A percentile compares a stretch with the other conserved stretches of the same genome.
phyloP scores from a whole-genome alignment of 495 filamentous ascomycete species.

The Penicillium ochrochloron region DNA sequence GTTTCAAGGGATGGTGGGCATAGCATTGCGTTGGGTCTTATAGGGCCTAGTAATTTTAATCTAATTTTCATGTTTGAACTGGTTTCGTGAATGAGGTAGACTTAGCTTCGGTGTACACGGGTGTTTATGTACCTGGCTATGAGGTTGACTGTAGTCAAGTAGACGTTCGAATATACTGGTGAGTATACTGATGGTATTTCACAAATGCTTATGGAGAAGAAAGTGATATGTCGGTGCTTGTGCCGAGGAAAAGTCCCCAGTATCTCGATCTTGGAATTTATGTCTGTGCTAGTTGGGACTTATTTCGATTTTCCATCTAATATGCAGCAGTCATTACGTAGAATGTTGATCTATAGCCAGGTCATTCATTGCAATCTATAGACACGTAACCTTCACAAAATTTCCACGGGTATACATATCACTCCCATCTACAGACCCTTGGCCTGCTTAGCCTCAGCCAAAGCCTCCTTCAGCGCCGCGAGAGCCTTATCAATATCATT shows the following conservation, averaged over 20 bases:
- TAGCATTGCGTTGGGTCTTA: background rate
- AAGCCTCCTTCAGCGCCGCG: slow-evolving; percentile 70
- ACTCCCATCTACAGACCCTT: slow-evolving; percentile 46
- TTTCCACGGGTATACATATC: slow-evolving; percentile 7
- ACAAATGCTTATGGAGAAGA: too few relatives aligned
- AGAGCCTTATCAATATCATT: slow-evolving; percentile 83
- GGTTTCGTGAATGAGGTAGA: too few relatives aligned
- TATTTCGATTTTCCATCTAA: background rate
- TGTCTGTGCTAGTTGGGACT: background rate
- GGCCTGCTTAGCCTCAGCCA: slow-evolving; percentile 68
- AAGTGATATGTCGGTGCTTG: too few relatives aligned
- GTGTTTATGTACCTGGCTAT: too few relatives aligned
- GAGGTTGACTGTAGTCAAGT: too few relatives aligned
- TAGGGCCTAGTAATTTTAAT: background rate
- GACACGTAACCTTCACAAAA: background rate
- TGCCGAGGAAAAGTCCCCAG: too few relatives aligned
- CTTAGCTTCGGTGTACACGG: too few relatives aligned
- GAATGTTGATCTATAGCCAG: background rate
- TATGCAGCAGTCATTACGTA: background rate
- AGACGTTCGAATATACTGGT: too few relatives aligned
- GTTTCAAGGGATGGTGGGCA: background rate
- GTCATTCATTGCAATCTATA: slow-evolving; percentile 13
- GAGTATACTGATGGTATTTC: too few relatives aligned
- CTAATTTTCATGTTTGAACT: background rate
- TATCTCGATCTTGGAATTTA: too few relatives aligned